Conservation (phyloP, 148 eudicot genomes). For the Chenopodium berlandieri region DNA sequence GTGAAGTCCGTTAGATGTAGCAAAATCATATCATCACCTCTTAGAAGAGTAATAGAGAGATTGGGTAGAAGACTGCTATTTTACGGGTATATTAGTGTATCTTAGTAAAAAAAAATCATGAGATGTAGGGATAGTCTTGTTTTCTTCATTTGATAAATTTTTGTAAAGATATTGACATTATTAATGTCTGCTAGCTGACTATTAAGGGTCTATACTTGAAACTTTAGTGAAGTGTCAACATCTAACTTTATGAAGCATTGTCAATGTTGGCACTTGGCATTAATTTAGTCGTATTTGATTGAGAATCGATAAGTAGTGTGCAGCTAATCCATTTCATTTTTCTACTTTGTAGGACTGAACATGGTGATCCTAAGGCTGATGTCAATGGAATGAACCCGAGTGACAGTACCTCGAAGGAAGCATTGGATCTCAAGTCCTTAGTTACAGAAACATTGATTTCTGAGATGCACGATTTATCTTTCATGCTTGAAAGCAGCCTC, state of each 20-base stretch:
- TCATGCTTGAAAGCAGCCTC: conserved; percentile 69
- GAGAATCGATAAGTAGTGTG: background rate
- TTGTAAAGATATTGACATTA: too few species aligned
- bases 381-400: conserved; percentile 21
- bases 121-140: too few species aligned
- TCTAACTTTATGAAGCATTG: background rate
- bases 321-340: background rate
- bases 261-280: background rate
- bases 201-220: background rate
- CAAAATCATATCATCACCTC: too few species aligned
- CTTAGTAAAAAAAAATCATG: too few species aligned
- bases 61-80: too few species aligned
- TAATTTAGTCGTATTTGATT: background rate
- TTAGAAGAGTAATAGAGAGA: too few species aligned
- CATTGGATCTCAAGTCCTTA: conserved; percentile 15
- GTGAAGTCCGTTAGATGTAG: background rate
- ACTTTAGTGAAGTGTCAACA: background rate
- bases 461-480: conserved; percentile 85
- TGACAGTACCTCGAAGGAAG: conserved; percentile 28
- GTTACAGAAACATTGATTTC: conserved; percentile 56
- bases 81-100: too few species aligned
- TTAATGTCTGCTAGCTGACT: background rate
- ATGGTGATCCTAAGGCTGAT: conserved; percentile 27
- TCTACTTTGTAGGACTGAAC: conserved; percentile 28
- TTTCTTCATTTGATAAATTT: too few species aligned